phyloP scores from a whole-genome alignment of 2,329 filamentous ascomycete genomes.

The Taxawa tesnikishii region DNA sequence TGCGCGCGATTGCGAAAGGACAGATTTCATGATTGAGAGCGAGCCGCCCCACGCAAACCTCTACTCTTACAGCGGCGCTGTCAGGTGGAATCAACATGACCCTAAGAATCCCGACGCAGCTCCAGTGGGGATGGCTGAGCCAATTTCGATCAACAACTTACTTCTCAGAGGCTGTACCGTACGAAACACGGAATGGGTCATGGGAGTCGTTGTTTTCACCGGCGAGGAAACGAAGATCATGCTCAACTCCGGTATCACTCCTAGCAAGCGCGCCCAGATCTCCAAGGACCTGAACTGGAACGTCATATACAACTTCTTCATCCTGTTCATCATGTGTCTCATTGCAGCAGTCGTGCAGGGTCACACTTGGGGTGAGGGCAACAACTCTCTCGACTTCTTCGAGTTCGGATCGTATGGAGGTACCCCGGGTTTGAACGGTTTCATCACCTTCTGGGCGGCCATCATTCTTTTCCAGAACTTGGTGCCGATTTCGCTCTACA shows the following conservation, averaged over 20 bases:
- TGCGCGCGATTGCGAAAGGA: slow-evolving; percentile 80
- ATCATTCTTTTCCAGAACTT: slow-evolving; percentile 96
- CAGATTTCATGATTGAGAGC: slow-evolving; percentile 80
- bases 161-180: slow-evolving; percentile 87
- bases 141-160: slow-evolving; percentile 89
- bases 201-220: slow-evolving; percentile 88
- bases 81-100: slow-evolving; percentile 72
- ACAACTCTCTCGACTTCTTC: slow-evolving; percentile 69
- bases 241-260: slow-evolving; percentile 93
- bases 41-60: slow-evolving; percentile 86
- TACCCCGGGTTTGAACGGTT: slow-evolving; percentile 65
- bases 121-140: slow-evolving; percentile 72
- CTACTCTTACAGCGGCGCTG: slow-evolving; percentile 85
- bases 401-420: slow-evolving; percentile 65
- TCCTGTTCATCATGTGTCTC: slow-evolving; percentile 82
- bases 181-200: slow-evolving; percentile 89
- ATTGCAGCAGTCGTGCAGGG: slow-evolving; percentile 77
- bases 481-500: slow-evolving; percentile 96
- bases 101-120: slow-evolving; percentile 49
- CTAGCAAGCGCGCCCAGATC: slow-evolving; percentile 83
- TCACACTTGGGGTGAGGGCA: slow-evolving; percentile 60
- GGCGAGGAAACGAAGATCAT: slow-evolving; percentile 98
- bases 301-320: slow-evolving; percentile 89
- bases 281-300: slow-evolving; percentile 94
- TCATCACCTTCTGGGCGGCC: slow-evolving; percentile 94